Evolutionary conservation across 2,329 filamentous ascomycete genomes (phyloP).

Genomic region (Xylaria sp.): DNA sequence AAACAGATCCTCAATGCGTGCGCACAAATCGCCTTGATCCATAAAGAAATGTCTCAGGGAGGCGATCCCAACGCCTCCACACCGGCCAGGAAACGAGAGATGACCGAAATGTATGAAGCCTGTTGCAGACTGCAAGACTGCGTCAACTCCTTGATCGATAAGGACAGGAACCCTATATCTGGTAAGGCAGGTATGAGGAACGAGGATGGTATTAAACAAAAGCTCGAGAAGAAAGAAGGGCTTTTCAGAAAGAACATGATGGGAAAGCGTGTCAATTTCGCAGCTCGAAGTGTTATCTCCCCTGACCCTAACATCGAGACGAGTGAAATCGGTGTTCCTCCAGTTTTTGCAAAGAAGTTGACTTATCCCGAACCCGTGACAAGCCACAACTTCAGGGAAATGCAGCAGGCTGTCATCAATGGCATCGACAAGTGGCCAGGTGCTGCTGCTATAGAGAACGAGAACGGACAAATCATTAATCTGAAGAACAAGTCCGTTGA

Average conservation of each 20-base stretch:
- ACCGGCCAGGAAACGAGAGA: slow-evolving; percentile 64
- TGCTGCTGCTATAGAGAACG: slow-evolving; percentile 93
- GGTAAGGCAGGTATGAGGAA: slow-evolving; percentile 81
- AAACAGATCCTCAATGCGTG: slow-evolving; percentile 83
- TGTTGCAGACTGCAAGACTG: slow-evolving; percentile 87
- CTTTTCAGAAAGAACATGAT: slow-evolving; percentile 99
- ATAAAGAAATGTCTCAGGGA: slow-evolving; percentile 70
- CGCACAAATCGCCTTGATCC: slow-evolving; percentile 77
- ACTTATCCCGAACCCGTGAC: slow-evolving; percentile 98
- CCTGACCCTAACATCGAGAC: slow-evolving; percentile 99
- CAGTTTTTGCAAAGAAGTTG: slow-evolving; percentile 96
- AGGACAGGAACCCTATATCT: slow-evolving; percentile 84
- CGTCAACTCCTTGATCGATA: slow-evolving; percentile 93
- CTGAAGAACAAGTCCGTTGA: slow-evolving; percentile 88
- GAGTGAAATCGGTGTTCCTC: slow-evolving; percentile 97
- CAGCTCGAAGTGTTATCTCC: slow-evolving; percentile 96
- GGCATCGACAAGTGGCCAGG: slow-evolving; percentile 94
- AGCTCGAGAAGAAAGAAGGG: slow-evolving; percentile 98
- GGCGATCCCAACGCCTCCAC: slow-evolving; percentile 48
- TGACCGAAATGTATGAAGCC: slow-evolving; percentile 81
- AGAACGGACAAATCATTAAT: slow-evolving; percentile 90
- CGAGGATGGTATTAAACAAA: slow-evolving; percentile 96
- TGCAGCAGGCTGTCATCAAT: slow-evolving; percentile 96
- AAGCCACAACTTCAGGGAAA: slow-evolving; percentile 93
- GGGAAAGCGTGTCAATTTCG: slow-evolving; percentile 99